These are phyloP conservation scores for Ceratobasidium sp. DNA, from an alignment of 1,284 basidiomycete genomes.

Conservation along the genomic window DNA sequence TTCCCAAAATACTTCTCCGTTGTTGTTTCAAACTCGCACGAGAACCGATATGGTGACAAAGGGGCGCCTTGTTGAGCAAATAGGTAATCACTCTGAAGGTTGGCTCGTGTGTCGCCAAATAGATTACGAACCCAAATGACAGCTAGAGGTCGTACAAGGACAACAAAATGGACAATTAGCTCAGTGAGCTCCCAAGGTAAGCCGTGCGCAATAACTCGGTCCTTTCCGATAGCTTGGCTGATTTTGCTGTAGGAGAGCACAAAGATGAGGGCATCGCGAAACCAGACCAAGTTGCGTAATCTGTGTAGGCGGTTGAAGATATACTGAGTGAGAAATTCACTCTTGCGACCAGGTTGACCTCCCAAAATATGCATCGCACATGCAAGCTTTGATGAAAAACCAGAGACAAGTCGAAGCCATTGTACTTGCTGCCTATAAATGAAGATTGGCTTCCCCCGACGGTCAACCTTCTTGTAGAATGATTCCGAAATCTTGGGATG, in stretches of 20 bases:
- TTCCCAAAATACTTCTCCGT: background rate
- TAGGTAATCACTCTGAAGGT: background rate
- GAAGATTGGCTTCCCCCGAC: background rate
- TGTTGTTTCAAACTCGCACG: background rate
- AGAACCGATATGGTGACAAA: background rate
- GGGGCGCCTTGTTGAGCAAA: background rate
- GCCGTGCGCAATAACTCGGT: background rate
- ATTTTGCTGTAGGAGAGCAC: background rate
- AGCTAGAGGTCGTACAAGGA: background rate
- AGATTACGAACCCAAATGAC: background rate
- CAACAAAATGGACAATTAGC: background rate
- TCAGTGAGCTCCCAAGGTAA: background rate
- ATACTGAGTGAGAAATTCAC: background rate
- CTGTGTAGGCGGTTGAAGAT: background rate
- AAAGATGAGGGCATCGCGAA: background rate
- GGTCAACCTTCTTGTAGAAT: background rate
- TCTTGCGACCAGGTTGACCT: background rate
- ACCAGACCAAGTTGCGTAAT: background rate
- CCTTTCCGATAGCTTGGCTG: background rate
- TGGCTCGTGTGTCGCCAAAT: background rate
- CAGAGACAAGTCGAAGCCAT: too few relatives aligned
- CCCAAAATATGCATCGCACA: background rate
- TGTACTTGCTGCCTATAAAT: background rate
- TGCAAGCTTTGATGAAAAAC: background rate
- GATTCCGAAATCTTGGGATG: too few relatives aligned